Evolutionary conservation across 345 rosid species (phyloP), one percentile per base, ranked within the genome.

Genomic region (Heritiera fomes): DNA sequence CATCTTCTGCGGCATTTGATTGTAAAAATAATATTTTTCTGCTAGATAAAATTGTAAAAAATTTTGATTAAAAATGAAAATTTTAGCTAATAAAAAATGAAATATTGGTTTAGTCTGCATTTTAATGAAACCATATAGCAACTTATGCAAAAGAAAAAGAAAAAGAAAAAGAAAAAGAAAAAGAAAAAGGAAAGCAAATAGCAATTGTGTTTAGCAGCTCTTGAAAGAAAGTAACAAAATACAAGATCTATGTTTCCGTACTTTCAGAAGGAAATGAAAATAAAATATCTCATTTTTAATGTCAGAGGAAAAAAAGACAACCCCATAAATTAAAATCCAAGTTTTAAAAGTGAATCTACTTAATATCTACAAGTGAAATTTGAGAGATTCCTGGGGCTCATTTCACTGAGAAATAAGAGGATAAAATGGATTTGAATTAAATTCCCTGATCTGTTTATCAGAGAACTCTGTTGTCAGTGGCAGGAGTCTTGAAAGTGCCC

Each of bases 201-300:
- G 17, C 52, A 67, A 20, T 43, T 67, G 7, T 66, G 30, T 66
- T 66, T 18, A 66, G 71, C 28, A 66, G 71, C 28, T 66, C 32
- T 41, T 7, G 34, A 41, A 66, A 66, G 52, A 43, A 15, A 10
- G 34, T 46, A 17, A 12, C 18, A 11, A 68, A 68, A 68, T 10
- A 28, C 11, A 8, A 52, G 13, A 40, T 50, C 50, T 17, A n/a
- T 43, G 52, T 43, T 47, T 67, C 7, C 3, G 15, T 41, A 41
- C 52, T 66, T 66, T 66, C 34, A 67, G 34, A 45, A 43, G 34
- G 52, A n/a, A 67, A 67, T 67, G 72, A 20, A 67, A 67, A 45
- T 45, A 45, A 49, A 67, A 67, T 30, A 43, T 23, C 62, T 59
- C 12, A 59, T 59, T 12, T 59, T 10, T 23, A 3, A 60, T 43